Percentiles rank a stretch among this genome's conserved stretches.
phyloP scores from a whole-genome alignment of 2,329 filamentous ascomycete genomes.

The Curvularia spicifera region DNA sequence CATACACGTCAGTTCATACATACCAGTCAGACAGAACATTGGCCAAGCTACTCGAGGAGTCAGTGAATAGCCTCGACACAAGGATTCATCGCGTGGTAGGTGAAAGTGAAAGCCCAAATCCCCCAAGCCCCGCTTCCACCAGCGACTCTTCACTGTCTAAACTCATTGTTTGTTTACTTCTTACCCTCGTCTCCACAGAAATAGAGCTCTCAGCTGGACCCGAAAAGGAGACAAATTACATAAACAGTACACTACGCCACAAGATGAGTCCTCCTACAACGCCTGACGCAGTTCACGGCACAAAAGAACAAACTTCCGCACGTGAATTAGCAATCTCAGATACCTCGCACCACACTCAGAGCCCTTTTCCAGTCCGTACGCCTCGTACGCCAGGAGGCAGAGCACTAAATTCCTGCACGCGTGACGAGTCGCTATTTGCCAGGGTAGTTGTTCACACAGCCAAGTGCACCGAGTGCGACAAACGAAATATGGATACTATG shows the following conservation, averaged over 20 bases:
- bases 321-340: not conserved
- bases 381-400: slow-evolving; percentile 22
- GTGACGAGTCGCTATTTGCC: slow-evolving; percentile 29
- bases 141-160: not conserved
- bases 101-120: not conserved
- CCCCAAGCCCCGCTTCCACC: not conserved
- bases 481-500: slow-evolving; percentile 41
- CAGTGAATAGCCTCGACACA: not conserved
- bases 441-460: slow-evolving; percentile 43
- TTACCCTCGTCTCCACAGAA: not conserved
- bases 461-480: slow-evolving; percentile 48
- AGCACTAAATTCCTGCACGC: slow-evolving; percentile 19
- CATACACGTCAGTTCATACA: not conserved
- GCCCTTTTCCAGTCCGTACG: slow-evolving; percentile 6
- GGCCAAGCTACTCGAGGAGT: not conserved
- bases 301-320: not conserved
- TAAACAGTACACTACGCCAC: not conserved
- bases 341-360: slow-evolving; percentile 7
- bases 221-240: not conserved
- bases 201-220: not conserved
- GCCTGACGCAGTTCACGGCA: not conserved
- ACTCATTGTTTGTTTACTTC: not conserved
- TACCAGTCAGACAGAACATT: not conserved
- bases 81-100: not conserved
- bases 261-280: slow-evolving; percentile 6